These are phyloP conservation scores for Leccinum subspadiceum DNA, from an alignment of 1,284 basidiomycete genomes.

Conservation along the genomic window DNA sequence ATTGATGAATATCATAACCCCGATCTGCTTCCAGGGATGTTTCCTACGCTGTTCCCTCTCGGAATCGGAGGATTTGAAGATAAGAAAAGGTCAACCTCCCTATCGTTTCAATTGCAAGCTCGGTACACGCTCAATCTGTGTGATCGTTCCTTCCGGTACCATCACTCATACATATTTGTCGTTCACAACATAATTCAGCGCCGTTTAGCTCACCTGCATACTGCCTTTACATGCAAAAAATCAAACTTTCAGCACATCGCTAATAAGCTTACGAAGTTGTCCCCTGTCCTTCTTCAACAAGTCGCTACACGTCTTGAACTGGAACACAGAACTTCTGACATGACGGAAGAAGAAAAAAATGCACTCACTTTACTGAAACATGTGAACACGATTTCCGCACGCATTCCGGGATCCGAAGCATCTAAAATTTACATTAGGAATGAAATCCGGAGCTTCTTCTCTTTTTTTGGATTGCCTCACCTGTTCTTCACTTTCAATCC, in stretches of 20 bases:
- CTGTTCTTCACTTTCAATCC: slow-evolving; percentile 17
- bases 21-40: not conserved
- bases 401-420: slow-evolving; percentile 11
- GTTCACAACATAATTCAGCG: slow-evolving; percentile 3
- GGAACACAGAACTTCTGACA: not conserved
- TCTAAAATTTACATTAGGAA: slow-evolving; percentile 5
- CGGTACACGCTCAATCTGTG: not conserved
- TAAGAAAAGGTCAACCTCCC: not conserved
- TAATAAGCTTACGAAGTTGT: not conserved
- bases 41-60: not conserved
- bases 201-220: slow-evolving; percentile 6
- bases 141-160: slow-evolving; percentile 6
- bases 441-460: slow-evolving; percentile 8
- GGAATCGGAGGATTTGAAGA: not conserved
- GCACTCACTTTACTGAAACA: not conserved
- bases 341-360: not conserved
- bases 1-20: not conserved
- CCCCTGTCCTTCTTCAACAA: too few species aligned
- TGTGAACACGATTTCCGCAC: slow-evolving; percentile 11
- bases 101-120: not conserved
- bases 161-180: slow-evolving; percentile 11
- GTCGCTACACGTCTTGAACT: not conserved
- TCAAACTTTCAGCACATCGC: not conserved
- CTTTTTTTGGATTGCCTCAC: slow-evolving; percentile 10
- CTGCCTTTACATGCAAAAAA: slow-evolving; percentile 1